Evolutionary conservation across 208 protist species (phyloP), one percentile per base, ranked within the genome.

Genomic region (Trypanosoma cruzi): DNA sequence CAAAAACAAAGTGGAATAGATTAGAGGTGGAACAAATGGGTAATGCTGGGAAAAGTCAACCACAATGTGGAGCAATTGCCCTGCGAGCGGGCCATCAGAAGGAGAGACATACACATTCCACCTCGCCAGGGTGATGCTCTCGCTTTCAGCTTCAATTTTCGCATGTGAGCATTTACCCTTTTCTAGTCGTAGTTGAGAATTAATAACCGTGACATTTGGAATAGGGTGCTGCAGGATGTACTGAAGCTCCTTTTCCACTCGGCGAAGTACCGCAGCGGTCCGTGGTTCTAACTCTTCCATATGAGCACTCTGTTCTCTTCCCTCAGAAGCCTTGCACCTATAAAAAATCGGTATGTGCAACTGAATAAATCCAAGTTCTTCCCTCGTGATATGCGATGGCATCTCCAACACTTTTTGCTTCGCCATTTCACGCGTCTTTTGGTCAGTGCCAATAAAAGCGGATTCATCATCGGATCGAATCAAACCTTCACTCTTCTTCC

Each of bases 101-200:
- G 85, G 81, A 1, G 72, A 58, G 26, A 90, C 72, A 70, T 75
- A 63, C 40, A 85, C 60, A 59, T 81, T 69, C 79, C 82, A 88
- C 36, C 57, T n/a, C 18, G 65, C 56, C 55, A 67, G 6, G 1
- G 61, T 44, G 36, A 42, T 53, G 20, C 46, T 18, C 18, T 65
- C 61, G 14, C 54, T n/a, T 36, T 6, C 11, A n/a, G 14, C 31
- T 24, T 11, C 20, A 40, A n/a, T 11, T n/a, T 11, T 58, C 3
- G 4, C 16, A 28, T 49, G 20, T 29, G 11, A 31, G 13, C 4
- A 24, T 55, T n/a, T 31, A 24, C 24, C 14, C 6, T 52, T 14
- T 10, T 26, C n/a, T 29, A 3, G 32, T 34, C 11, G n/a, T 16
- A 54, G 56, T 13, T 34, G 31, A n/a, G 49, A 49, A 36, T 44